Percentiles rank a stretch among this genome's conserved stretches.
These are phyloP conservation scores for Dendrothele bispora DNA, from an alignment of 768 basidiomycete genomes.

Conservation along the genomic window DNA sequence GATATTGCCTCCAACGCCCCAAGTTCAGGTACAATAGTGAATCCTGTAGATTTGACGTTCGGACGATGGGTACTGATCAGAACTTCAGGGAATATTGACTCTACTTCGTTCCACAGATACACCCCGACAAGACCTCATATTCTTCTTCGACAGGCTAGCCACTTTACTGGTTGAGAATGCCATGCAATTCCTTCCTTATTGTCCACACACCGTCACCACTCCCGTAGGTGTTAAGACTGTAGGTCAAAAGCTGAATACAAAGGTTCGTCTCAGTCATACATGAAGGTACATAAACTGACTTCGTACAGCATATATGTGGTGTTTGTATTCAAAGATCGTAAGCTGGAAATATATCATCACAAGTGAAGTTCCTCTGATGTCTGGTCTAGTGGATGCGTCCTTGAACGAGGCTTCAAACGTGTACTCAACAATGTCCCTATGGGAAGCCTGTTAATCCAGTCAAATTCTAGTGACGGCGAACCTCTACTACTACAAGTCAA, in stretches of 20 bases:
- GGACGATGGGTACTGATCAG: background rate
- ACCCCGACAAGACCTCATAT: conserved; percentile 83
- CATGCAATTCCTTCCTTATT: conserved; percentile 78
- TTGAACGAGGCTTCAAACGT: conserved; percentile 83
- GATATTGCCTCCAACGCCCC: conserved; percentile 76
- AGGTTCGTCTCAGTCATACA: conserved; percentile 38
- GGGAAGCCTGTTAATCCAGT: conserved; percentile 90
- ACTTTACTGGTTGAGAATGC: conserved; percentile 85
- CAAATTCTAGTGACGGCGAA: conserved; percentile 81
- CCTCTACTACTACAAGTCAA: conserved; percentile 81
- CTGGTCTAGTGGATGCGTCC: conserved; percentile 73
- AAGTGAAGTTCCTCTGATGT: conserved; percentile 2
- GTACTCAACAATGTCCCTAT: conserved; percentile 85
- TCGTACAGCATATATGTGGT: conserved; percentile 71
- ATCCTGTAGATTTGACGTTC: background rate
- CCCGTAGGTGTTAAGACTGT: conserved; percentile 55
- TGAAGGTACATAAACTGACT: background rate
- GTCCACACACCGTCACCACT: conserved; percentile 58
- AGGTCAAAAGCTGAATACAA: conserved; percentile 64
- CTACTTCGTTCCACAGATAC: conserved; percentile 76
- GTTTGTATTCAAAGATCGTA: conserved; percentile 88
- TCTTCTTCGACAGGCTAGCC: conserved; percentile 86
- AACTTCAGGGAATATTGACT: conserved; percentile 81
- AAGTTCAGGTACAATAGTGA: conserved; percentile 62
- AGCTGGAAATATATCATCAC: conserved; percentile 25